Evolutionary conservation across 2,329 filamentous ascomycete genomes (phyloP).

Genomic region (Leptosphaerulina australis): DNA sequence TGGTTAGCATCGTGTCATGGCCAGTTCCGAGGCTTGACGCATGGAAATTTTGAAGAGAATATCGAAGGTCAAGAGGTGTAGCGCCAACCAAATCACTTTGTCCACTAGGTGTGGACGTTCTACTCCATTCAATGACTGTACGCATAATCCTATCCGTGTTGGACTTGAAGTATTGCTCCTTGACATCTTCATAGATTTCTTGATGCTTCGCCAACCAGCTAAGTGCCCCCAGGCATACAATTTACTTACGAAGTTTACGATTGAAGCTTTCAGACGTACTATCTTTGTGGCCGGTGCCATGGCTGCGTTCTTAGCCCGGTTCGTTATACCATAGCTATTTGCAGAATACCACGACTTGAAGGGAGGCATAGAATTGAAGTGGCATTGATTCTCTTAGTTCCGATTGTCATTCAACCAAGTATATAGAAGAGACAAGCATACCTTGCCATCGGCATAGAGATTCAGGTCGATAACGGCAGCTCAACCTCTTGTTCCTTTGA

Average conservation of each 20-base stretch:
- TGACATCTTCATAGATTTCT: constrained; percentile 34
- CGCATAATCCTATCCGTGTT: constrained; percentile 33
- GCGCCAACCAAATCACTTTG: background rate
- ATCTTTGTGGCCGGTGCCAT: background rate
- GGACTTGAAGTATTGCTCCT: constrained; percentile 33
- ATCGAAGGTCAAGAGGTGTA: background rate
- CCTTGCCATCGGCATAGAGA: constrained; percentile 56
- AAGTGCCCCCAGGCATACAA: constrained; percentile 43
- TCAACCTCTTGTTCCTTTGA: constrained; percentile 55
- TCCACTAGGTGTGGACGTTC: background rate
- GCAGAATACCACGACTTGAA: constrained; percentile 64
- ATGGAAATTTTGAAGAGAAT: background rate
- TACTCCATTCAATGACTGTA: constrained; percentile 30
- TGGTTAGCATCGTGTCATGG: background rate
- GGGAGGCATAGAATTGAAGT: constrained; percentile 60
- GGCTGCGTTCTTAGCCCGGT: constrained; percentile 48
- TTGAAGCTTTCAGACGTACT: constrained; percentile 37
- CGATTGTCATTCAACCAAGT: constrained; percentile 56
- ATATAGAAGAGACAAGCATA: constrained; percentile 31
- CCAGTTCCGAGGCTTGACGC: background rate
- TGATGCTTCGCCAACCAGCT: constrained; percentile 37
- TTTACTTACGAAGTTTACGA: constrained; percentile 29
- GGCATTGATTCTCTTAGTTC: constrained; percentile 57
- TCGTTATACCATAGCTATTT: constrained; percentile 63
- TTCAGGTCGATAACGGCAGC: constrained; percentile 58